Percentiles rank a stretch among this genome's conserved stretches.
These are phyloP conservation scores for Neospora caninum DNA, from an alignment of 169 alveolate genomes.

Conservation along the genomic window DNA sequence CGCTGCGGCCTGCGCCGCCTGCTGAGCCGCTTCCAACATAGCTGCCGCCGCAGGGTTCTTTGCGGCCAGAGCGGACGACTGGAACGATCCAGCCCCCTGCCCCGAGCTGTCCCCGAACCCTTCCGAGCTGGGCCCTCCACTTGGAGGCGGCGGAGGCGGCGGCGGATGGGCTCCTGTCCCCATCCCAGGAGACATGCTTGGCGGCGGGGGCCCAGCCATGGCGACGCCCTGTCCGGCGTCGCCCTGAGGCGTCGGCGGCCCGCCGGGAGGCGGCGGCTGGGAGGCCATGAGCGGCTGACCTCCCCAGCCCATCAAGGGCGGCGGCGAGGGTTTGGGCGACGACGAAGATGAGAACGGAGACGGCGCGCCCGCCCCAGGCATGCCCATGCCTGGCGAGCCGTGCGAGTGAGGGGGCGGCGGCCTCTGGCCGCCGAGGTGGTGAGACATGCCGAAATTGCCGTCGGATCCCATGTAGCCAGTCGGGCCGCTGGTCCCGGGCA, in stretches of 20 bases:
- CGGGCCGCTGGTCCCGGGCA: background rate
- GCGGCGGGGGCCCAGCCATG: background rate
- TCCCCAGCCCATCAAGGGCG: conserved; percentile 7
- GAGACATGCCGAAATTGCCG: background rate
- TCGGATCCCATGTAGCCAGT: background rate
- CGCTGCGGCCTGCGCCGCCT: background rate
- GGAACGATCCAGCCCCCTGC: background rate
- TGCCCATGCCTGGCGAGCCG: background rate
- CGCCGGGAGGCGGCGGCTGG: background rate
- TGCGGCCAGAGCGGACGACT: background rate
- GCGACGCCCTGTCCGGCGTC: background rate
- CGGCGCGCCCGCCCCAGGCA: background rate
- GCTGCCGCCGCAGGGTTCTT: conserved; percentile 9
- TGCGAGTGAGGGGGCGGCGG: background rate
- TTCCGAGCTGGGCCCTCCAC: background rate
- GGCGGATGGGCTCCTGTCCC: background rate
- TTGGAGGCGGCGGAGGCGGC: background rate
- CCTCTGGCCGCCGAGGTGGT: background rate
- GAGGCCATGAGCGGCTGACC: background rate
- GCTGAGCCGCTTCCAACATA: background rate
- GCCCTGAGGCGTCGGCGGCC: background rate
- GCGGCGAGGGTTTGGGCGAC: background rate
- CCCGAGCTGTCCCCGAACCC: background rate
- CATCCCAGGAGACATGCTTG: background rate
- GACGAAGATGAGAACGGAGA: background rate